phyloP scores from a whole-genome alignment of 2,329 filamentous ascomycete species.

The Aspergillus cejpii region DNA sequence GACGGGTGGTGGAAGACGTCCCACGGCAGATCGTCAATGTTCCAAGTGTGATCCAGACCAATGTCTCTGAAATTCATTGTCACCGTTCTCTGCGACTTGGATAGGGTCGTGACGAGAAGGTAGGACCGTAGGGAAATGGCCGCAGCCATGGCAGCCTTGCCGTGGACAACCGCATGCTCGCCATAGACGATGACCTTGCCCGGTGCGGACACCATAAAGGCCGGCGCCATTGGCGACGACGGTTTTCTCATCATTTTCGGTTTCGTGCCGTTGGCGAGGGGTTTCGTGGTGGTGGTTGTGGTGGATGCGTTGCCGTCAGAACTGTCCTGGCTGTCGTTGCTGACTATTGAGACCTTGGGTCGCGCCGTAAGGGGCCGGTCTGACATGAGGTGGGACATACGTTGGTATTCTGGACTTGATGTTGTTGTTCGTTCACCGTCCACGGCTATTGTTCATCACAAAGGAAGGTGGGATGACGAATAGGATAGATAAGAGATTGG shows the following conservation, averaged over 20 bases:
- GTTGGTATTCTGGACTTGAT: conserved; percentile 21
- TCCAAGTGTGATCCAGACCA: conserved; percentile 82
- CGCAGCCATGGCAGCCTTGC: conserved; percentile 92
- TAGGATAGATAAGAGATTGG: neutral
- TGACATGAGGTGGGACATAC: conserved; percentile 24
- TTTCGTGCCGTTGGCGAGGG: conserved; percentile 6
- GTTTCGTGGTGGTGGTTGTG: conserved; percentile 15
- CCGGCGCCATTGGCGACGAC: conserved; percentile 62
- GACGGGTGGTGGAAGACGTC: conserved; percentile 65
- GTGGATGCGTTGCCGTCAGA: conserved; percentile 26
- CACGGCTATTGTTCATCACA: conserved; percentile 18
- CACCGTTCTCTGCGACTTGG: conserved; percentile 83
- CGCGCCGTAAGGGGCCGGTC: conserved; percentile 17
- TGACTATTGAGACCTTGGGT: conserved; percentile 14
- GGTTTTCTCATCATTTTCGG: conserved; percentile 32
- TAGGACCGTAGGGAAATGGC: conserved; percentile 94
- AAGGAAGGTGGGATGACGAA: conserved; percentile 10
- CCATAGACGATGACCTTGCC: conserved; percentile 98
- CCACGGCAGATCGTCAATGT: conserved; percentile 90
- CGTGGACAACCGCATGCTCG: conserved; percentile 95
- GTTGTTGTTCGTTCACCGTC: conserved; percentile 29
- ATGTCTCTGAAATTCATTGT: conserved; percentile 88
- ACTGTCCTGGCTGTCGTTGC: conserved; percentile 22
- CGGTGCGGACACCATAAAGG: conserved; percentile 96
- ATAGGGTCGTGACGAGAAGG: conserved; percentile 87